A percentile compares a stretch with the other conserved stretches of the same genome.
Conservation (phyloP, 305 asterid species). For the Fraxinus velutina region DNA sequence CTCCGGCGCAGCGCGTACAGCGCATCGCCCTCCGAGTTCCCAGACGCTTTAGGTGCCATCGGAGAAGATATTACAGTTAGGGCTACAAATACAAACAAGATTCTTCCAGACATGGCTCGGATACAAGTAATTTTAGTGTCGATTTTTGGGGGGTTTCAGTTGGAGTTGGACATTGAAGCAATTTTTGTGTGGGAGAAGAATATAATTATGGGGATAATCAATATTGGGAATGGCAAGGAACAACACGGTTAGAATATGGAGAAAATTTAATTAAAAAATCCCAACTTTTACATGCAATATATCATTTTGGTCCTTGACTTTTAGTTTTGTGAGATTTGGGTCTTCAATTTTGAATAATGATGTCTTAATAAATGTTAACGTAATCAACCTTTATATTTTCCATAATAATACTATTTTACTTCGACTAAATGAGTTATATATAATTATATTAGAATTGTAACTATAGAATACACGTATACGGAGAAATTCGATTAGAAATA, state of each 20-base stretch:
- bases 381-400: neutral
- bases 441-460: neutral
- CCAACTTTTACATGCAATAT: neutral
- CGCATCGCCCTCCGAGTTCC: slow-evolving; percentile 92
- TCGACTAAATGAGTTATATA: neutral
- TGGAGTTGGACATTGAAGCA: neutral
- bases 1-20: slow-evolving; percentile 84
- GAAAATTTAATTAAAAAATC: neutral
- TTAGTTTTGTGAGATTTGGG: neutral
- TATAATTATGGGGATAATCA: slow-evolving; percentile 33
- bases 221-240: slow-evolving; percentile 36
- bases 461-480: neutral
- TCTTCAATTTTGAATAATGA: neutral
- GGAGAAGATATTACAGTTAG: slow-evolving; percentile 30
- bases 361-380: neutral
- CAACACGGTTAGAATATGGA: neutral
- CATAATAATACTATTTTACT: neutral
- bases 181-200: neutral
- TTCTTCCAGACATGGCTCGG: slow-evolving; percentile 36
- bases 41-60: slow-evolving; percentile 39
- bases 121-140: neutral
- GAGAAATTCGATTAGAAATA: neutral
- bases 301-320: neutral
- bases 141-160: slow-evolving; percentile 17
- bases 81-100: slow-evolving; percentile 28